These are phyloP conservation scores for Ormosia semicastrata DNA, from an alignment of 306 rosid species.

Conservation along the genomic window DNA sequence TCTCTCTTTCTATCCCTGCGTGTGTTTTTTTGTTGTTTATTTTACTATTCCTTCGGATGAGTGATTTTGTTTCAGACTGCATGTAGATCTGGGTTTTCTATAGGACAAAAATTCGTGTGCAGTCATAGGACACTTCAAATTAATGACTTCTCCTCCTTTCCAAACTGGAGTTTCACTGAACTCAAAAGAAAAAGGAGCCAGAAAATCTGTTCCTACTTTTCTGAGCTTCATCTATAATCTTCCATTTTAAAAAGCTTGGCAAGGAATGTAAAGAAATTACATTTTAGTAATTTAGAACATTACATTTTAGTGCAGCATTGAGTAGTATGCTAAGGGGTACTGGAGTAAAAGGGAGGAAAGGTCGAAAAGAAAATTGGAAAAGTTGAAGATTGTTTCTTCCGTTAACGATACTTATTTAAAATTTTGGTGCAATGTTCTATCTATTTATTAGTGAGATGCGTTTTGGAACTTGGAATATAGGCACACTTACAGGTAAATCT, in stretches of 20 bases:
- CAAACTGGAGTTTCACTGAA: neutral
- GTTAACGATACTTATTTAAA: constrained; percentile 31
- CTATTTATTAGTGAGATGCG: too few species aligned
- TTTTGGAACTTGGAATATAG: too few species aligned
- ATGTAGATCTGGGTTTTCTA: constrained; percentile 41
- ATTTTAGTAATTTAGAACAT: neutral
- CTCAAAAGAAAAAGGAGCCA: neutral
- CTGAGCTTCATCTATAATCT: neutral
- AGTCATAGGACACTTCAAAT: neutral
- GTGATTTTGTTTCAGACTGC: constrained; percentile 10
- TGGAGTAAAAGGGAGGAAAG: constrained; percentile 35
- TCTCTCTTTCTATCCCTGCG: neutral
- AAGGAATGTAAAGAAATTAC: neutral
- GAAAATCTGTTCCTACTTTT: constrained; percentile 8
- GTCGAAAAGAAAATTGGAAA: neutral
- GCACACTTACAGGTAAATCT: too few species aligned
- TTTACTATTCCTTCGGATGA: constrained; percentile 18
- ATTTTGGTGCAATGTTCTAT: constrained; percentile 27
- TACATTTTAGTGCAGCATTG: neutral
- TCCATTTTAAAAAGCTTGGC: neutral
- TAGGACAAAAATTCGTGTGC: neutral
- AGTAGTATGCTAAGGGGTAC: neutral
- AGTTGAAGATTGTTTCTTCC: constrained; percentile 26
- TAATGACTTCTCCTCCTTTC: neutral
- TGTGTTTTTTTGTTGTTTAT: neutral